Evolutionary conservation across 176 grass and related monocot species (phyloP).

Genomic region (Chrysopogon serrulatus): DNA sequence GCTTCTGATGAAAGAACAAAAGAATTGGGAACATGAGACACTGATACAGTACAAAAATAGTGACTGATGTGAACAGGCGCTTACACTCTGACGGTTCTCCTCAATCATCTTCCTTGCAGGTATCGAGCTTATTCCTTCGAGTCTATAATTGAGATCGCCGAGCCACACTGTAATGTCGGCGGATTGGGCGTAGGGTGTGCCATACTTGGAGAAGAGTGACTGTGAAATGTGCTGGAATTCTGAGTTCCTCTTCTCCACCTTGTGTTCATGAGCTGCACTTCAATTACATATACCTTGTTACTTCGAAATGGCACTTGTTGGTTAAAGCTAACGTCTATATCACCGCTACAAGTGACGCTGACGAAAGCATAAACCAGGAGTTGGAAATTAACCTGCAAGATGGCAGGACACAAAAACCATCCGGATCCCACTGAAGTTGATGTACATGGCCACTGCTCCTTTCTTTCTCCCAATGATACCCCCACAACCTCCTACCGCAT

Average conservation of each 20-base stretch:
- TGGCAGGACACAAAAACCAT: constrained; percentile 62
- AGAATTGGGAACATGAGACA: background rate
- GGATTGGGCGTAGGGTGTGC: constrained; percentile 5
- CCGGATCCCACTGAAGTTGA: constrained; percentile 53
- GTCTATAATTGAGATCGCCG: constrained; percentile 73
- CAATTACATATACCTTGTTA: background rate
- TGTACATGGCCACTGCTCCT: constrained; percentile 66
- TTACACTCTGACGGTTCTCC: constrained; percentile 54
- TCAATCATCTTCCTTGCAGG: constrained; percentile 49
- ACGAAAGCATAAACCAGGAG: background rate
- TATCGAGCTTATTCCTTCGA: constrained; percentile 47
- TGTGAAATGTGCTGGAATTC: constrained; percentile 54
- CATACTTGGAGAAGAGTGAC: constrained; percentile 44
- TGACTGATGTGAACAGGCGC: background rate
- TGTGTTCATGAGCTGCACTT: constrained; percentile 52
- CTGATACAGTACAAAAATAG: background rate
- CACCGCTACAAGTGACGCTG: background rate
- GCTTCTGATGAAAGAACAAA: constrained; percentile 24
- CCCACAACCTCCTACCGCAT: constrained; percentile 37
- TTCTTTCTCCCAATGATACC: constrained; percentile 72
- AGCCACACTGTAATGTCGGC: constrained; percentile 59
- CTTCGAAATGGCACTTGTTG: background rate
- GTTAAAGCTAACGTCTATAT: background rate
- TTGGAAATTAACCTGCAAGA: constrained; percentile 50
- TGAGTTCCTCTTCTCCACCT: constrained; percentile 67